These are phyloP conservation scores for Aspergillus carbonarius DNA, from an alignment of 2,329 filamentous ascomycete species.

Conservation along the genomic window DNA sequence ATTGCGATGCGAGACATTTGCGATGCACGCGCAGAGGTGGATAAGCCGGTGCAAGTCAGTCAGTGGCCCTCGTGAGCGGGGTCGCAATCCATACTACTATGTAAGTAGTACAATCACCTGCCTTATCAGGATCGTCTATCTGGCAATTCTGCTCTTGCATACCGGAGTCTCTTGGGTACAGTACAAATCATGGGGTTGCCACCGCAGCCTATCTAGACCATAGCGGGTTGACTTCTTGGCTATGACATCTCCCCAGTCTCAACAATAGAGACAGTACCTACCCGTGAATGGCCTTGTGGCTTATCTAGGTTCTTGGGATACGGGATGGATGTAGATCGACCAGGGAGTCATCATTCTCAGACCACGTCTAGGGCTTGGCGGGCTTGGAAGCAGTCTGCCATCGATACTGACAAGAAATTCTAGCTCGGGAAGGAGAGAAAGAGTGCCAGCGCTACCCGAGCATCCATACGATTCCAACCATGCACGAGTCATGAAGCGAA, in stretches of 20 bases:
- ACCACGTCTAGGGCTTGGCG: neutral
- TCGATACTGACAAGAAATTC: too few species aligned
- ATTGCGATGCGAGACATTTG: neutral
- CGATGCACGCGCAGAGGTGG: neutral
- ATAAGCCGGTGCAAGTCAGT: neutral
- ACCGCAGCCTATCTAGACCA: too few species aligned
- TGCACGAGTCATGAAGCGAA: neutral
- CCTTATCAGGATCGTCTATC: neutral
- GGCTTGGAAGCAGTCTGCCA: neutral
- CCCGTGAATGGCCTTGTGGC: neutral
- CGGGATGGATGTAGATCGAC: neutral
- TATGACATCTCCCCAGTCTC: neutral
- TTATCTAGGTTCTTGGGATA: neutral
- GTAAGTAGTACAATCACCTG: neutral
- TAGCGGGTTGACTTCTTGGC: neutral
- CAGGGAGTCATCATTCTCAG: neutral
- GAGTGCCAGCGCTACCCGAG: neutral
- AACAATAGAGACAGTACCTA: neutral
- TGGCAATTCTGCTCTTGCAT: neutral
- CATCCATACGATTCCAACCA: neutral
- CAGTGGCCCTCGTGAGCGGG: neutral
- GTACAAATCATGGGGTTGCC: too few species aligned
- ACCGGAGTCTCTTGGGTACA: neutral
- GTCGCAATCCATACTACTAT: neutral
- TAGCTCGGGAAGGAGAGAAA: neutral